Evolutionary conservation across 1,284 basidiomycete species (phyloP).

Genomic region (Trametes pubescens): DNA sequence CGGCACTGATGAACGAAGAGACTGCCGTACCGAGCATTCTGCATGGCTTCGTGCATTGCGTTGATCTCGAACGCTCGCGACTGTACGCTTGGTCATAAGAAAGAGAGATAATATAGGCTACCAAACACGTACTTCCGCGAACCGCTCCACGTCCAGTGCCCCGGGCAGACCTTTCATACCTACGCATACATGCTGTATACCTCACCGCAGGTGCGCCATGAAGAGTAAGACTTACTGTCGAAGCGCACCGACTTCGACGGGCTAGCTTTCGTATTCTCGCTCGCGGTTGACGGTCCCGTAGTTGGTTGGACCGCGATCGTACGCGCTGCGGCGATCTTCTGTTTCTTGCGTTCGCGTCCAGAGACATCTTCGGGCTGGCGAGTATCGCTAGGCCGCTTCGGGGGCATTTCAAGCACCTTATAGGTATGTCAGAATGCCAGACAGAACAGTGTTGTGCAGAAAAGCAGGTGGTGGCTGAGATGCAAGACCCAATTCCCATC

Average conservation of each 20-base stretch:
- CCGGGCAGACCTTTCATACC: constrained; percentile 71
- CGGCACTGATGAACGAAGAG: not conserved
- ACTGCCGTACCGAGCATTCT: constrained; percentile 68
- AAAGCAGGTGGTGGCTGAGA: constrained; percentile 8
- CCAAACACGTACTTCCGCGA: constrained; percentile 72
- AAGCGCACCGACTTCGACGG: constrained; percentile 51
- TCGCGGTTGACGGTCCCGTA: constrained; percentile 31
- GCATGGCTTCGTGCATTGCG: constrained; percentile 88
- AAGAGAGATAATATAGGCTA: not conserved
- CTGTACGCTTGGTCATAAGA: constrained; percentile 48
- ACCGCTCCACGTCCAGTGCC: constrained; percentile 86
- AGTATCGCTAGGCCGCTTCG: constrained; percentile 55
- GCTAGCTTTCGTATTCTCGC: constrained; percentile 44
- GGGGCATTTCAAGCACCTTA: constrained; percentile 48
- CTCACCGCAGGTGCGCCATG: too few species aligned
- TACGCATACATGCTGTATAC: constrained; percentile 34
- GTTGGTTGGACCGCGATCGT: constrained; percentile 68
- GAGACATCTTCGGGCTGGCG: constrained; percentile 45
- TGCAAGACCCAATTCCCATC: not conserved
- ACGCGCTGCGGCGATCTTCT: constrained; percentile 68
- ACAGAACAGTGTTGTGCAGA: not conserved
- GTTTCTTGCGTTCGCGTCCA: constrained; percentile 71
- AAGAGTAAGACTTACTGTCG: constrained; percentile 46
- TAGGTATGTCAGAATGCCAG: not conserved
- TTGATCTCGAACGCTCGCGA: constrained; percentile 87